Base-by-base conservation (phyloP, 768 basidiomycete species). In the Grammothele lineata region DNA sequence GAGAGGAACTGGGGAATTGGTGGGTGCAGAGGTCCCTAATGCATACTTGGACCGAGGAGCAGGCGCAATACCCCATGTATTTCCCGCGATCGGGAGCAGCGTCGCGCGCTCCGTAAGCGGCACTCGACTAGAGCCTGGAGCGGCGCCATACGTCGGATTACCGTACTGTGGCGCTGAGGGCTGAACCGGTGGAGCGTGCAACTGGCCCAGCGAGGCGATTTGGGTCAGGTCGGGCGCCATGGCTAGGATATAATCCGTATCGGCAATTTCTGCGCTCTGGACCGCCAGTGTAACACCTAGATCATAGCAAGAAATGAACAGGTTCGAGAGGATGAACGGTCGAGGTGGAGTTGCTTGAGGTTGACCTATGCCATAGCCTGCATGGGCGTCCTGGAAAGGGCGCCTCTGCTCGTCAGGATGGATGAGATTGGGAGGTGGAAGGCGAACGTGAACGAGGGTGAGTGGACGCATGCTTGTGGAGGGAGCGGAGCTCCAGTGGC, bases 51-150 rank as follows among this genome's bases (percentile, higher is more conserved):
- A 57, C 26, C 62, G 40, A 66, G 70, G 33, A 59, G 85, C 72
- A 17, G 76, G 69, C 3, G 85, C 83, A 70, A 91, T 83, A 21
- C 83, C 86, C 88, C 90, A 92, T 6, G 89, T 89, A 53, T 82
- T 71, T 1, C 92, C 92, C 12, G 85, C 82, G 46, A 94, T 83
- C 10, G 83, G 71, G n/a, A 93, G 66, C 21, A 92, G 60, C 4
- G 81, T 80, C 2, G 89, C 85, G 50, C 88, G 78, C 56, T 95
- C 92, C 9, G 81, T 81, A 37, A 92, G 68, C 10, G 83, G 81
- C 3, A 83, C 79, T 18, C 85, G 73, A 37, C 75, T 72, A 7
- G 68, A 62, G 5, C 63, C 68, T 33, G 54, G 37, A 15, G 26
- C 43, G 4, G 56, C 40, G 10, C 62, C 56, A 34, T 80, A 82